Base-by-base conservation (phyloP, 805 yeast species). In the Starmerella riodocensis region DNA sequence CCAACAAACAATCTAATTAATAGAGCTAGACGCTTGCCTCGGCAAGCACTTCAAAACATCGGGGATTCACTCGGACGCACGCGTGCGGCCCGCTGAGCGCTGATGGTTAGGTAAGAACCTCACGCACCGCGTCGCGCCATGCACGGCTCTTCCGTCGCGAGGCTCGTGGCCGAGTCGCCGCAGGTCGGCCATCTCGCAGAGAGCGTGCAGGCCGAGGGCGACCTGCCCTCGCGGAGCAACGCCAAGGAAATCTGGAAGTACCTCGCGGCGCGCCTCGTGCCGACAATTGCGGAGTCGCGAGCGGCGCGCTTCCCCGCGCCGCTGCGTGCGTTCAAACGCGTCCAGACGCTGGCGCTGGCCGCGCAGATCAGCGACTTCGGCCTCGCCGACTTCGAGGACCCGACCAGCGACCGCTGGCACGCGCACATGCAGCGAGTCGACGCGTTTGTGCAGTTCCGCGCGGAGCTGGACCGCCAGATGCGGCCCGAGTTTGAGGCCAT, bases 281-380 rank as follows among this genome's bases (percentile, higher is more conserved):
- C 31, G 17, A 4, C 34, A 17, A 25, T 23, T 34, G 36, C 12
- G 11, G 37, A 8, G 18, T 26, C 16, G 25, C 17, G 25, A 6
- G 34, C 26, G 7, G 11, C 21, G 17, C 7, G 12, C 5, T 4
- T 12, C 18, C 36, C 17, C 11, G 19, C 18, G 19, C 29, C 12
- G 12, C 12, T 33, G 13, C 36, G 28, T 13, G 29, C 22, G 6
- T 23, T 33, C 22, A 23, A 16, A 16, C 22, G 19, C 26, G 39
- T 29, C 8, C 33, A 29, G 18, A 21, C n/a, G 33, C 32, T 36
- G 14, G 47, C 43, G 22, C 17, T 23, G 29, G 24, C 36, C 29
- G 37, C 30, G 18, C 29, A 32, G 14, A 40, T 40, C 18, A n/a
- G n/a, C 13, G 43, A 31, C 28, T 40, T 40, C 33, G 21, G 32